Conservation (phyloP, 2,329 filamentous ascomycete genomes). For the Cordyceps militaris region DNA sequence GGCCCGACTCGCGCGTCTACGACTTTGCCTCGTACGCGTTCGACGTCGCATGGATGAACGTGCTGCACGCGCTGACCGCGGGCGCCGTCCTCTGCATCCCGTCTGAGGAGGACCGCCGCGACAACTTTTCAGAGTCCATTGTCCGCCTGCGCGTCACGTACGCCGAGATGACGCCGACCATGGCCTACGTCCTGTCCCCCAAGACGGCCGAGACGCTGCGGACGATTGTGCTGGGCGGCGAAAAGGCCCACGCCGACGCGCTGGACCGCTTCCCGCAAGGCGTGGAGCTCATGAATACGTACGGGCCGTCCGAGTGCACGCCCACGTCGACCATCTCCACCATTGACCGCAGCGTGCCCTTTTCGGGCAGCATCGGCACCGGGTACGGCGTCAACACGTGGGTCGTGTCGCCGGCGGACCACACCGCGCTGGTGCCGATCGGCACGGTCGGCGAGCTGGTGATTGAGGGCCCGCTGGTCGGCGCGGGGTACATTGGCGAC, state of each 20-base stretch:
- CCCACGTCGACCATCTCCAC: constrained; percentile 32
- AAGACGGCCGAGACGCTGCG: background rate
- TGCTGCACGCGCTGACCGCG: constrained; percentile 16
- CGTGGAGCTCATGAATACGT: constrained; percentile 37
- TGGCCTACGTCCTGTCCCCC: constrained; percentile 5
- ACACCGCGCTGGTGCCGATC: constrained; percentile 20
- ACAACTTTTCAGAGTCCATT: constrained; percentile 16
- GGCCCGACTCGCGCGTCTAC: background rate
- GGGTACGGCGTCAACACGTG: constrained; percentile 19
- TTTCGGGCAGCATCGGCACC: constrained; percentile 13
- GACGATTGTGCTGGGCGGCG: constrained; percentile 10
- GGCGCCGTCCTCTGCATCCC: constrained; percentile 21
- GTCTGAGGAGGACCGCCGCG: constrained; percentile 16
- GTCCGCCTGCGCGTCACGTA: constrained; percentile 16
- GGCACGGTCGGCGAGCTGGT: constrained; percentile 34
- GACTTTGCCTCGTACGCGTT: constrained; percentile 18
- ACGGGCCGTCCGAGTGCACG: constrained; percentile 41
- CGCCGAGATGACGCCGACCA: constrained; percentile 12
- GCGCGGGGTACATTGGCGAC: constrained; percentile 29
- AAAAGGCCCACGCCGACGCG: constrained; percentile 34
- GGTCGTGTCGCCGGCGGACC: constrained; percentile 31
- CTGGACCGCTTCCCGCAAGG: constrained; percentile 31
- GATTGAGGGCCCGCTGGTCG: constrained; percentile 45
- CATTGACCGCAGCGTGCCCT: constrained; percentile 21
- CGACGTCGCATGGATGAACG: constrained; percentile 20